Evolutionary conservation across 805 yeast genomes (phyloP).

Genomic region (Starmerella apicola): DNA sequence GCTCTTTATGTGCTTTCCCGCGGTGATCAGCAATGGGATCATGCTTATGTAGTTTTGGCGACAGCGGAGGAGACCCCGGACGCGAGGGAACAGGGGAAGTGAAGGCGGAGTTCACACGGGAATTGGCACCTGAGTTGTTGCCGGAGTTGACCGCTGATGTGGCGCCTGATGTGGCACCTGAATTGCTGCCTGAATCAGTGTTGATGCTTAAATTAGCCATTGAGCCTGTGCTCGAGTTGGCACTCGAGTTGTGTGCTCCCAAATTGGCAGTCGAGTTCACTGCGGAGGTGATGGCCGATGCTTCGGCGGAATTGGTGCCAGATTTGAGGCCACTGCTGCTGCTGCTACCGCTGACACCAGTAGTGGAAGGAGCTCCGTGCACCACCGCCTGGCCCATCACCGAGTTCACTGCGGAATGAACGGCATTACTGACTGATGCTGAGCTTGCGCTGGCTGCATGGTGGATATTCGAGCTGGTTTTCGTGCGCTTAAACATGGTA

Average conservation of each 20-base stretch:
- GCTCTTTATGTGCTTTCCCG: neutral
- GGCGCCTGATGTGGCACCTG: neutral
- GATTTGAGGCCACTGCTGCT: neutral
- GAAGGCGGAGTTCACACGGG: constrained; percentile 8
- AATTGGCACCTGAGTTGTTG: neutral
- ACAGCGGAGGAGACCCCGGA: neutral
- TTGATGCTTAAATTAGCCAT: too few relatives aligned
- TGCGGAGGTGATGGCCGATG: neutral
- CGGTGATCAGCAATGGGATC: neutral
- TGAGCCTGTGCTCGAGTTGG: neutral
- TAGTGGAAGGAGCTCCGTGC: too few relatives aligned
- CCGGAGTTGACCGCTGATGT: neutral
- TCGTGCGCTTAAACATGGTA: constrained; percentile 12
- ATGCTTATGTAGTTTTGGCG: neutral
- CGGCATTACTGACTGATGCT: neutral
- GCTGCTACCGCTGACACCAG: too few relatives aligned
- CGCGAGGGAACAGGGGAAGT: neutral
- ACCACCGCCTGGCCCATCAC: too few relatives aligned
- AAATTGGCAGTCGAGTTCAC: neutral
- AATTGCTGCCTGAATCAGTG: neutral
- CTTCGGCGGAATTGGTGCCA: neutral
- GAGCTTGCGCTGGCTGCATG: neutral
- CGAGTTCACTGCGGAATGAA: too few relatives aligned
- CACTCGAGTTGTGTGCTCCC: constrained; percentile 1
- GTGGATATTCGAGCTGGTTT: neutral